Percentiles rank a stretch among this genome's conserved stretches.
phyloP scores from a whole-genome alignment of 2,329 filamentous ascomycete genomes.

The Pseudogymnoascus sp. region DNA sequence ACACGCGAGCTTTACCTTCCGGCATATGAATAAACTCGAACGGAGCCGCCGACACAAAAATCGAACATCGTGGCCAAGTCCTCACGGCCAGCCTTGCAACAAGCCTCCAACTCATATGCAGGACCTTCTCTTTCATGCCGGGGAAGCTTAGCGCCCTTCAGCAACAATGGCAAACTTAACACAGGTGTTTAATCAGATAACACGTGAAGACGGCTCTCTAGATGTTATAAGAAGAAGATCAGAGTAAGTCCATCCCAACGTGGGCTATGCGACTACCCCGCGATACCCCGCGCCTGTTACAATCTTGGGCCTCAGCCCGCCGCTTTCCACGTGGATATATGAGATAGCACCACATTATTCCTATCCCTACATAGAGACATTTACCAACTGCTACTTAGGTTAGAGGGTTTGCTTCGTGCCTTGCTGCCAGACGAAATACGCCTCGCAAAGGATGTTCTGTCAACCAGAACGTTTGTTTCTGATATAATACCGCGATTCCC shows the following conservation, averaged over 20 bases:
- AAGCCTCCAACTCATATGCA: slow-evolving; percentile 3
- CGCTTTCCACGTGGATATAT: not conserved
- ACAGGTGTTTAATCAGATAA: slow-evolving; percentile 12
- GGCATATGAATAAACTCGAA: not conserved
- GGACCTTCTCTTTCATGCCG: slow-evolving; percentile 11
- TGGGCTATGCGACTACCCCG: not conserved
- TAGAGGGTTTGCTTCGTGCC: slow-evolving; percentile 14
- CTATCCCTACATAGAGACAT: not conserved
- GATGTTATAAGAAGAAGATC: slow-evolving; percentile 13
- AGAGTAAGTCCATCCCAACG: slow-evolving; percentile 14
- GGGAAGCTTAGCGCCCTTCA: slow-evolving; percentile 11
- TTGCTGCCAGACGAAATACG: slow-evolving; percentile 15
- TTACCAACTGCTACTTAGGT: slow-evolving; percentile 12
- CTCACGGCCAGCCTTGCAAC: not conserved
- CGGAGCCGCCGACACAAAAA: not conserved
- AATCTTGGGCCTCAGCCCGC: not conserved
- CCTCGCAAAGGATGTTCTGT: slow-evolving; percentile 1
- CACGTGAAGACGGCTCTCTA: slow-evolving; percentile 11
- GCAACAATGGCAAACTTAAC: slow-evolving; percentile 11
- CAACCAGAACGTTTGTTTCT: slow-evolving; percentile 9
- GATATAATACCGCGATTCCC: slow-evolving; percentile 16
- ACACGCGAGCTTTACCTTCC: not conserved
- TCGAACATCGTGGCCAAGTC: not conserved
- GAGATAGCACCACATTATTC: not conserved
- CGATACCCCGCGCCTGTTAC: not conserved